Base-by-base conservation (phyloP, 75 land plant genomes). In the Pinus tabuliformis region DNA sequence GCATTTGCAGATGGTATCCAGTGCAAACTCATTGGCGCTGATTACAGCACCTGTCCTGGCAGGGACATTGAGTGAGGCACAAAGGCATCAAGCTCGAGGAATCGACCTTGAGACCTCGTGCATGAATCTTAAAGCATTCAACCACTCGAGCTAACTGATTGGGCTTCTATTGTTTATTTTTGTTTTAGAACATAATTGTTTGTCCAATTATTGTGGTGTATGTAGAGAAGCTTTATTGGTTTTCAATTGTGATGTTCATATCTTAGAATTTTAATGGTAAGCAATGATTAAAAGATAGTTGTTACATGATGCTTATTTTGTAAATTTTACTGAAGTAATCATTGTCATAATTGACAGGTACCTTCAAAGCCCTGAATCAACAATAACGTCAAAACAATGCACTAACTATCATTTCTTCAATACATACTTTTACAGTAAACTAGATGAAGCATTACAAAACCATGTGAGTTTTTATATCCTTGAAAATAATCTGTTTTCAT, bases 351-450 rank as follows among this genome's bases (percentile, higher is more conserved):
- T 75, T 26, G 58, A 18, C 75, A 96, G 99, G 82, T 92, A 91
- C 77, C 77, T 96, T 65, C 91, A 90, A 80, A 87, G 81, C 57
- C 79, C 83, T 57, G 62, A 73, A 58, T 77, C 76, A 76, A 64
- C 74, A 76, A 64, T 81, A 54, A 74, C 75, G 21, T 70, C 75
- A 18, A 72, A 72, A 49, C 75, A 65, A 49, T 78, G 62, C 58
- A 56, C 61, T n/a, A 73, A 82, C 30, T 94, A 84, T 72, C 89
- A 96, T 79, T 87, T 96, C 70, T 94, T 94, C 77, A 96, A 90
- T 75, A 96, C 95, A 57, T 96, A 90, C 70, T 94, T 96, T 81
- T 95, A 91, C 76, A 78, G 78, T 75, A 95, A 95, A 77, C 84
- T 95, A 30, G 82, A 85, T 70, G 88, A 90, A 22, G 86, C 90